These are phyloP conservation scores for Petunia axillaris DNA, from an alignment of 257 asterid genomes.

Conservation along the genomic window DNA sequence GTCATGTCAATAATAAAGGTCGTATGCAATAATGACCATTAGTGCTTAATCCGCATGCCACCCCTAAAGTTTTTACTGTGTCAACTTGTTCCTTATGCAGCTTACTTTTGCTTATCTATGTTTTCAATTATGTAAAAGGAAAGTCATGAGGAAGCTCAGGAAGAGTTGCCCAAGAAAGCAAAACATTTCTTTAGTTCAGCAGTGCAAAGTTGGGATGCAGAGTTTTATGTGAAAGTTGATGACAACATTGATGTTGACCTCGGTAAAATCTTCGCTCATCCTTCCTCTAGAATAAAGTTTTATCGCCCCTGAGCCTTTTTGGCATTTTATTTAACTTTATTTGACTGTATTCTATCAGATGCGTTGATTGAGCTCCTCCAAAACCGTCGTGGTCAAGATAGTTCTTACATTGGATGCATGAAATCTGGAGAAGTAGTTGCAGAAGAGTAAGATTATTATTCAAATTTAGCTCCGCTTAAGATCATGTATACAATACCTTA, in stretches of 20 bases:
- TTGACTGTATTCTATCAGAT: constrained; percentile 43
- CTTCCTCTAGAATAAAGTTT: background rate
- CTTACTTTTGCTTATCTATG: constrained; percentile 22
- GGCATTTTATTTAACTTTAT: constrained; percentile 10
- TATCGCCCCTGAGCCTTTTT: constrained; percentile 9
- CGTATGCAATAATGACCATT: constrained; percentile 2
- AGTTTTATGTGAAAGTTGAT: constrained; percentile 79
- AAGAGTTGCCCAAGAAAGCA: constrained; percentile 83
- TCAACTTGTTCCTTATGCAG: constrained; percentile 22
- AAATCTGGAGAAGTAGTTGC: constrained; percentile 85
- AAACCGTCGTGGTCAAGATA: constrained; percentile 65
- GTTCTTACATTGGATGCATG: constrained; percentile 94
- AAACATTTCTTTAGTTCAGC: constrained; percentile 82
- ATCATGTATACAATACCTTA: constrained; percentile 8
- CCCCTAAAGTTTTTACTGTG: background rate
- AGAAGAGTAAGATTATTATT: constrained; percentile 68
- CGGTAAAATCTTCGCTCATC: constrained; percentile 46
- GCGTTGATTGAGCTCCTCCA: constrained; percentile 75
- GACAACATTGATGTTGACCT: constrained; percentile 74
- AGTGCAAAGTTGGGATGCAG: constrained; percentile 93
- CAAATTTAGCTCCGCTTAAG: constrained; percentile 25
- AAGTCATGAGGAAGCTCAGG: constrained; percentile 90
- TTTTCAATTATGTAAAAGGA: constrained; percentile 48
- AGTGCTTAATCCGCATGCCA: background rate
- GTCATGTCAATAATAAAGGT: background rate